Evolutionary conservation across 768 basidiomycete species (phyloP).

Genomic region (Rhodotorula kratochvilovae): DNA sequence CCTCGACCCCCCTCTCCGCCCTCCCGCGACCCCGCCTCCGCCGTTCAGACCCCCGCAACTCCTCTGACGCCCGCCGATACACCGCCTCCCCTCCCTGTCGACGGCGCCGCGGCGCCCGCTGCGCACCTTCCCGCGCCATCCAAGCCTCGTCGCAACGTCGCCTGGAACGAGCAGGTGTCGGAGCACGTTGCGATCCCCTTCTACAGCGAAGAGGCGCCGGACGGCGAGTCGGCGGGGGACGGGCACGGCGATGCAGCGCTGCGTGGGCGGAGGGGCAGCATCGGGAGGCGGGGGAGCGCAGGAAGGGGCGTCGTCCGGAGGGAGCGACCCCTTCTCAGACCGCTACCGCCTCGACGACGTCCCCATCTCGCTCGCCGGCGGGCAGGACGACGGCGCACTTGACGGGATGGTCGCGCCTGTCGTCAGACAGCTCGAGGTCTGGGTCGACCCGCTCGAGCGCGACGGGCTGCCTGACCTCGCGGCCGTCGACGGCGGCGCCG

Average conservation of each 20-base stretch:
- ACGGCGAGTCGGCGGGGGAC: background rate
- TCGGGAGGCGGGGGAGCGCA: background rate
- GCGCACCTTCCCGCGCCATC: background rate
- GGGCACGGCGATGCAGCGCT: background rate
- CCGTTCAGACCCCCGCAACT: background rate
- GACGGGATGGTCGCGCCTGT: background rate
- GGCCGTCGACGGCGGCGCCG: background rate
- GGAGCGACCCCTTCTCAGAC: background rate
- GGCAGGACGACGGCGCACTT: conserved; percentile 7
- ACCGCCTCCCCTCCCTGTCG: no score
- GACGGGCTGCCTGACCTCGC: conserved; percentile 58
- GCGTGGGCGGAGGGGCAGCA: background rate
- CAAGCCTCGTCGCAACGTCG: background rate
- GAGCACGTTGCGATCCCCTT: background rate
- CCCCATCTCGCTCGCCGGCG: conserved; percentile 13
- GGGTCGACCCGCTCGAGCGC: conserved; percentile 61
- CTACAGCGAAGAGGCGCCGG: background rate
- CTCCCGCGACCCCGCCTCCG: background rate
- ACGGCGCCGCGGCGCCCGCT: no score
- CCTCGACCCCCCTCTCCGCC: no score
- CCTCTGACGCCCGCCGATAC: no score
- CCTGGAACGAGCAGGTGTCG: background rate
- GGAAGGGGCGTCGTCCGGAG: background rate
- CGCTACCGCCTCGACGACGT: conserved; percentile 29
- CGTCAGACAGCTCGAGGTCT: conserved; percentile 44